These are phyloP conservation scores for Anthracocystis panici-leucophaei DNA, from an alignment of 1,284 basidiomycete genomes.

Conservation along the genomic window DNA sequence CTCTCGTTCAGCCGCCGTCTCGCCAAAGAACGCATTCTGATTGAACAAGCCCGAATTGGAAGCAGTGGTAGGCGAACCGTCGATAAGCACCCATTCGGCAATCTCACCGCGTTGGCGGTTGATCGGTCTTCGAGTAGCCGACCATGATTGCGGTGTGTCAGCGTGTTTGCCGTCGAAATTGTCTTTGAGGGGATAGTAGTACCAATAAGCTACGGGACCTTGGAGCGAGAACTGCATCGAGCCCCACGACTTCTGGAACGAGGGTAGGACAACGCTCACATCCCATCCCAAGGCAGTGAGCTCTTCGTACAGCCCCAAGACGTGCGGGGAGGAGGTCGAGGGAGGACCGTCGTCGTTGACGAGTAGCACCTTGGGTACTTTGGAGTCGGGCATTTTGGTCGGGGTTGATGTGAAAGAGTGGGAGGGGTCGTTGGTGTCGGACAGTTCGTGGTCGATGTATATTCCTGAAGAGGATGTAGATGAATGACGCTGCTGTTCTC, in stretches of 20 bases:
- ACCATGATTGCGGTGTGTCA: slow-evolving; percentile 56
- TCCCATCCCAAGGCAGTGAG: slow-evolving; percentile 59
- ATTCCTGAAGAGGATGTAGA: slow-evolving; percentile 5
- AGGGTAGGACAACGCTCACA: slow-evolving; percentile 66
- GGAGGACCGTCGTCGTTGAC: slow-evolving; percentile 69
- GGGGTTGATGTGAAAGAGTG: not conserved
- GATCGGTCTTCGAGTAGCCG: slow-evolving; percentile 55
- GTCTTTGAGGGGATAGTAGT: slow-evolving; percentile 65
- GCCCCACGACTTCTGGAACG: slow-evolving; percentile 62
- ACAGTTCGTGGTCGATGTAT: slow-evolving; percentile 26
- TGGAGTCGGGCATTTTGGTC: slow-evolving; percentile 7
- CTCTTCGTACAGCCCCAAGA: slow-evolving; percentile 60
- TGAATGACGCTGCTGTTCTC: slow-evolving; percentile 15
- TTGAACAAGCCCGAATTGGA: slow-evolving; percentile 66
- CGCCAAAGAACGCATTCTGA: slow-evolving; percentile 49
- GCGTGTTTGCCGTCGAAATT: slow-evolving; percentile 56
- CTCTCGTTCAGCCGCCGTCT: slow-evolving; percentile 12
- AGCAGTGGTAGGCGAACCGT: slow-evolving; percentile 66
- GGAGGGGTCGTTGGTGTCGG: slow-evolving; percentile 20
- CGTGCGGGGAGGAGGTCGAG: slow-evolving; percentile 60
- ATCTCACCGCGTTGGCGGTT: slow-evolving; percentile 55
- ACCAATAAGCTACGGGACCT: slow-evolving; percentile 62
- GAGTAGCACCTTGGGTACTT: slow-evolving; percentile 51
- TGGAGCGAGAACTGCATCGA: slow-evolving; percentile 61
- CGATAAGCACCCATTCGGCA: slow-evolving; percentile 66